Evolutionary conservation across 2,329 filamentous ascomycete species (phyloP).

Genomic region (Alternaria consortialis): DNA sequence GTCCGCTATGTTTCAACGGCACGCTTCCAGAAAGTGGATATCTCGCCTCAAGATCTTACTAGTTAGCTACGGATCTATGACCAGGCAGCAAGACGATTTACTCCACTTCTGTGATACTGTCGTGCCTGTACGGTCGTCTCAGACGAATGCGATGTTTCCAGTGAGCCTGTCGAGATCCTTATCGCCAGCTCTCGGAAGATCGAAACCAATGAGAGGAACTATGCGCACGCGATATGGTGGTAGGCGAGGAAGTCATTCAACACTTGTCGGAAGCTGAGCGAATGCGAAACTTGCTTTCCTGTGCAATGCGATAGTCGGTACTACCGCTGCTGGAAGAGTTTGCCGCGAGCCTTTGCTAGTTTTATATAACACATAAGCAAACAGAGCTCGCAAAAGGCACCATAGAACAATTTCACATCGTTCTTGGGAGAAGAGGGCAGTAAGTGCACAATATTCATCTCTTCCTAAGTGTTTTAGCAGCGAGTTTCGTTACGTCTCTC

Average conservation of each 20-base stretch:
- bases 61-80: not conserved
- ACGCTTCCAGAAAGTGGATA: not conserved
- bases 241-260: not conserved
- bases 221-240: not conserved
- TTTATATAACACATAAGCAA: no score
- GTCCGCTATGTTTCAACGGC: not conserved
- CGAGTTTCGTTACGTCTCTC: no score
- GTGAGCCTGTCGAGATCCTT: not conserved
- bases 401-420: no score
- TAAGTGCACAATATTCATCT: no score
- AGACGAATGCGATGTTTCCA: not conserved
- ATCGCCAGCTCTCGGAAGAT: not conserved
- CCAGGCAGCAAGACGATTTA: not conserved
- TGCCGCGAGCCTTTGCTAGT: no score
- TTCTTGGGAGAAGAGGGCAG: no score
- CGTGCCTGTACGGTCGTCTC: not conserved
- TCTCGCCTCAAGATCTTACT: not conserved
- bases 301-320: accelerated
- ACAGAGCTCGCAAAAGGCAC: no score
- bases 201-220: not conserved
- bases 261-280: not conserved
- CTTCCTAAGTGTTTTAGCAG: no score
- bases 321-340: not conserved
- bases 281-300: not conserved
- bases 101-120: not conserved